Base-by-base conservation (phyloP, 1,284 basidiomycete genomes). In the Polyporus tsugae region DNA sequence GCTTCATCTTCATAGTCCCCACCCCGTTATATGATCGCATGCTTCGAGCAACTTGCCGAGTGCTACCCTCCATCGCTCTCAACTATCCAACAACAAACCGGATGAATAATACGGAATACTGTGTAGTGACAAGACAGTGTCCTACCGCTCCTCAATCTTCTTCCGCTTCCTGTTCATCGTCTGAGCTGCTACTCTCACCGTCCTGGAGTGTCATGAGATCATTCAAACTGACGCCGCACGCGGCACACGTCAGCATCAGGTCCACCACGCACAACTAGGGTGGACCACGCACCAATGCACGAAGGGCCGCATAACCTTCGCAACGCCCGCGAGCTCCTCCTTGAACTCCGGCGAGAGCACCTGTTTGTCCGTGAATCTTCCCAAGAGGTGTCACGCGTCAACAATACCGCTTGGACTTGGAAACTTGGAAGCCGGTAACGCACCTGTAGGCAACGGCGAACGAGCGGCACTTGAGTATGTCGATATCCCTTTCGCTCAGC, bases 401-500 rank as follows among this genome's bases (percentile, higher is more conserved):
- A 58, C 60, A 5, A 60, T 59, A 9, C 10, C 35, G 35, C 35
- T 19, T 5, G 17, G 10, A 29, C 15, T 6, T 44, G 2, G 19
- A 19, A 6, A 15, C 3, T 13, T 25, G 22, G 11, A 25, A 15
- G 13, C 38, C 33, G 4, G 36, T 33, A 38, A 83, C 88, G 66
- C 73, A 95, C 94, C 79, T 79, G 74, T 90, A 86, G 0, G 87
- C 78, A 0, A 96, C 95, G 5, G 86, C 89, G 53, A 96, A 89
- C 35, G 91, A 91, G 44, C 95, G 89, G 72, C 95, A 91, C 78
- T 95, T 95, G 71, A 97, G 80, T 65, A 97, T 80, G 77, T 95
- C 94, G 70, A 97, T 97, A 77, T 96, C 93, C 79, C 91, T 93
- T 72, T 29, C 6, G 10, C 4, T 3, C 44, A 10, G 38, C n/a